Conservation (phyloP, 2,329 filamentous ascomycete genomes). For the Fusarium beomiforme region DNA sequence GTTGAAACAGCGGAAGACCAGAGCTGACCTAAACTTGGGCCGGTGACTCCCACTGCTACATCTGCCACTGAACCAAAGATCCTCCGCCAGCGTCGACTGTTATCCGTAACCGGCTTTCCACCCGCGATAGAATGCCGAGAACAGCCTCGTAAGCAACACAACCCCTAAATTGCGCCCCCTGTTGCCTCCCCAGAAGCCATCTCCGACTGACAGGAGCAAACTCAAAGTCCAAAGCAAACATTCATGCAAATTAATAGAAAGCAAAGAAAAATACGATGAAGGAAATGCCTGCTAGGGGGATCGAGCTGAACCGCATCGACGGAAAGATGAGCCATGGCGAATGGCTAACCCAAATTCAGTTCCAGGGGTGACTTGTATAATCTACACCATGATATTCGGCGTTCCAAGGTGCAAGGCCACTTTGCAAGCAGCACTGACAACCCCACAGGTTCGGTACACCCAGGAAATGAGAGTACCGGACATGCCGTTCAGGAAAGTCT, state of each 20-base stretch:
- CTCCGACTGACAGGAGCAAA: slow-evolving; percentile 40
- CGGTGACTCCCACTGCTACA: neutral
- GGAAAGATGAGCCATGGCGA: slow-evolving; percentile 24
- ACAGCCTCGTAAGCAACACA: slow-evolving; percentile 1
- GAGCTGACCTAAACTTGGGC: slow-evolving; percentile 25
- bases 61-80: slow-evolving; percentile 5
- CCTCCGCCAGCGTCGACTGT: neutral
- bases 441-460: slow-evolving; percentile 42
- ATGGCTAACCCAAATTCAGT: slow-evolving; percentile 14
- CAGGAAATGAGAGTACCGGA: slow-evolving; percentile 47
- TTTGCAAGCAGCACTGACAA: slow-evolving; percentile 22
- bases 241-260: slow-evolving; percentile 31
- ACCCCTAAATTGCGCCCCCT: slow-evolving; percentile 17
- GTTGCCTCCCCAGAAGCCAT: slow-evolving; percentile 52
- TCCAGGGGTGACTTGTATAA: slow-evolving; percentile 27
- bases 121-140: slow-evolving; percentile 2
- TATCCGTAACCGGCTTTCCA: neutral
- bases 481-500: slow-evolving; percentile 52
- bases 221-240: slow-evolving; percentile 40
- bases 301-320: slow-evolving; percentile 54
- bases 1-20: slow-evolving; percentile 11
- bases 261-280: slow-evolving; percentile 43
- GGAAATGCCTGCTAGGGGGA: slow-evolving; percentile 42
- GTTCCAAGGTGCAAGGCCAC: slow-evolving; percentile 16
- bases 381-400: slow-evolving; percentile 18